Evolutionary conservation across 2,329 filamentous ascomycete genomes (phyloP).

Genomic region (Phialophora tarda): DNA sequence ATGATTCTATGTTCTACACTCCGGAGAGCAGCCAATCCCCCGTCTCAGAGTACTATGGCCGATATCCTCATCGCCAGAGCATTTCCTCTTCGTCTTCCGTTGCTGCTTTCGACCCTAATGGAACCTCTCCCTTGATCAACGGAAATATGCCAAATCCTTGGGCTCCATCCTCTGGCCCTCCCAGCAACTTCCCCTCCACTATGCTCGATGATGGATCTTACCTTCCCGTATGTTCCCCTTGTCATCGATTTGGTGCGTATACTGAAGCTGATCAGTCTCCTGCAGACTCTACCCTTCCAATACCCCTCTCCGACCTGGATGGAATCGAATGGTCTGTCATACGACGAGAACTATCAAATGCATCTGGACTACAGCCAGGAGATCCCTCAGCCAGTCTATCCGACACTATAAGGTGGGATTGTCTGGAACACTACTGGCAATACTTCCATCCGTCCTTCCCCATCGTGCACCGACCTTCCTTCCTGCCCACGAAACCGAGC

Average conservation of each 20-base stretch:
- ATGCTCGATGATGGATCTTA: slow-evolving; percentile 39
- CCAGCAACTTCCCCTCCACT: slow-evolving; percentile 37
- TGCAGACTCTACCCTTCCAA: slow-evolving; percentile 47
- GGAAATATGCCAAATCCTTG: slow-evolving; percentile 35
- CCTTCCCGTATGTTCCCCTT: slow-evolving; percentile 38
- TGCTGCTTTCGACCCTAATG: slow-evolving; percentile 35
- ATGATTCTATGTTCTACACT: slow-evolving; percentile 39
- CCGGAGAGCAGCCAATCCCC: slow-evolving; percentile 41
- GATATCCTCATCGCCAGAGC: slow-evolving; percentile 37
- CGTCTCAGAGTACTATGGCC: slow-evolving; percentile 38
- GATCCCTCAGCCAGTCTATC: slow-evolving; percentile 46
- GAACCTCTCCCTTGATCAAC: slow-evolving; percentile 36
- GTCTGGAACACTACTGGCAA: slow-evolving; percentile 47
- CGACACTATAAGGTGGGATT: slow-evolving; percentile 47
- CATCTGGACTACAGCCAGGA: slow-evolving; percentile 44
- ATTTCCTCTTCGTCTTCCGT: slow-evolving; percentile 41
- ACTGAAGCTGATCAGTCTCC: slow-evolving; percentile 42
- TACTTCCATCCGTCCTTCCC: slow-evolving; percentile 47
- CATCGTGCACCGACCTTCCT: slow-evolving; percentile 45
- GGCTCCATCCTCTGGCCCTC: slow-evolving; percentile 38
- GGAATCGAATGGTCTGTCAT: slow-evolving; percentile 46
- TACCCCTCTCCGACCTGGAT: slow-evolving; percentile 50
- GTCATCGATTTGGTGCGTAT: slow-evolving; percentile 34
- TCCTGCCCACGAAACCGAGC: slow-evolving; percentile 43
- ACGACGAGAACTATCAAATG: slow-evolving; percentile 47